phyloP scores from a whole-genome alignment of 768 basidiomycete species.

The Podaxis pistillaris region DNA sequence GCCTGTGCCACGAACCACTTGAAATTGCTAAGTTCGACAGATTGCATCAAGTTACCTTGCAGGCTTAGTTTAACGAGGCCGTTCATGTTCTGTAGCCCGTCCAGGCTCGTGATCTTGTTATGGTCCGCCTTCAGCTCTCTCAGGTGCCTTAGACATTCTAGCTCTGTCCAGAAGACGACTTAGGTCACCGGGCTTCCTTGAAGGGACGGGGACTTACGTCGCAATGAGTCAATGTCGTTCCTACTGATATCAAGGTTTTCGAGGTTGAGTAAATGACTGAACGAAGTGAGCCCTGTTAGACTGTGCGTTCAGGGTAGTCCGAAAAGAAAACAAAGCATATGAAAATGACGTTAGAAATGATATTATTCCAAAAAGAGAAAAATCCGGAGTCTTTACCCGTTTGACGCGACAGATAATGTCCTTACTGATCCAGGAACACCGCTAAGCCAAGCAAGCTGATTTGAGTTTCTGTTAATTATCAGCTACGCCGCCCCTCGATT shows the following conservation, averaged over 20 bases:
- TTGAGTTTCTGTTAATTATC: slow-evolving; percentile 53
- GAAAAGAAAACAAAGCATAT: slow-evolving; percentile 13
- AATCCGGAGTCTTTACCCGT: slow-evolving; percentile 49
- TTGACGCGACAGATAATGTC: slow-evolving; percentile 75
- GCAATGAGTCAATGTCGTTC: slow-evolving; percentile 86
- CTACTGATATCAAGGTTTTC: slow-evolving; percentile 88
- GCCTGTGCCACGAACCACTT: slow-evolving; percentile 59
- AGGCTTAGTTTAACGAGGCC: slow-evolving; percentile 82
- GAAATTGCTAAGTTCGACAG: slow-evolving; percentile 56
- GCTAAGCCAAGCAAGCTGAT: slow-evolving; percentile 77
- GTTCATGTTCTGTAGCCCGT: slow-evolving; percentile 78
- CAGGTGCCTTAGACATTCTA: slow-evolving; percentile 80
- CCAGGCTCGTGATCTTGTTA: slow-evolving; percentile 71
- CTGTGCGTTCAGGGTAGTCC: slow-evolving; percentile 34
- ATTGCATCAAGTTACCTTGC: slow-evolving; percentile 67
- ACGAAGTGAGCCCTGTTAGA: slow-evolving; percentile 84
- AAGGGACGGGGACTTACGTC: slow-evolving; percentile 55
- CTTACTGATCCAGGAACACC: slow-evolving; percentile 71
- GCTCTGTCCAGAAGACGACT: slow-evolving; percentile 47
- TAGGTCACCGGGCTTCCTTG: slow-evolving; percentile 11
- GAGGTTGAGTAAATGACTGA: slow-evolving; percentile 80
- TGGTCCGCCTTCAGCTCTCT: slow-evolving; percentile 89
- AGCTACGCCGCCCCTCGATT: slow-evolving; percentile 9
- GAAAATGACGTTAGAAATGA: slow-evolving; percentile 13
- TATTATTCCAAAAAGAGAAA: slow-evolving; percentile 15